Conservation (phyloP, 169 alveolate species). For the Plasmodium blacklocki region DNA sequence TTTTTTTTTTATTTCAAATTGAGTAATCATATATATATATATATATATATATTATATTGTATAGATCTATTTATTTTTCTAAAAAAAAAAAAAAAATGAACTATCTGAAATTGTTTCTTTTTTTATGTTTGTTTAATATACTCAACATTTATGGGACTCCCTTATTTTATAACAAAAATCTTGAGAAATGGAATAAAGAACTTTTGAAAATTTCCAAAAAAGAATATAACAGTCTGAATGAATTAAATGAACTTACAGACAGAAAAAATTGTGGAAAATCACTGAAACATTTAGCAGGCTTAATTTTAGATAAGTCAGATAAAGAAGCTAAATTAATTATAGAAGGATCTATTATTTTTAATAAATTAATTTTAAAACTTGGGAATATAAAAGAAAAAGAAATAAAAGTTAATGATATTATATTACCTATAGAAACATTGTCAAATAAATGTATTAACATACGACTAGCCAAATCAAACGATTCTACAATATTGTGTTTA, state of each 20-base stretch:
- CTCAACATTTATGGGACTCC: conserved; percentile 20
- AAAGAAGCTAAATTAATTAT: conserved; percentile 70
- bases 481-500: conserved; percentile 56
- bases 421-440: conserved; percentile 83
- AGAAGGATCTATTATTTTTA: conserved; percentile 69
- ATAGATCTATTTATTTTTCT: not conserved
- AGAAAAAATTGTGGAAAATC: conserved; percentile 73
- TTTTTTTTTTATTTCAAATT: not conserved
- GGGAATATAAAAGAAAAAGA: conserved; percentile 77
- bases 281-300: conserved; percentile 68
- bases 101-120: conserved; percentile 12
- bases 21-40: not conserved
- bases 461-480: conserved; percentile 50
- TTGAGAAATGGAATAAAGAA: conserved; percentile 66
- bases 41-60: not conserved
- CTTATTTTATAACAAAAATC: conserved; percentile 37
- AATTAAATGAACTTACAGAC: conserved; percentile 20
- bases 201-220: conserved; percentile 52
- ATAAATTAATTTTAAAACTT: conserved; percentile 42
- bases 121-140: conserved; percentile 8
- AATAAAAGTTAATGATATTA: conserved; percentile 78
- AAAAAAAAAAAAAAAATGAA: conserved; percentile 7
- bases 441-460: conserved; percentile 84
- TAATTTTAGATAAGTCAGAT: conserved; percentile 64
- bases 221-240: conserved; percentile 45